These are phyloP conservation scores for Ogataea pignaliae DNA, from an alignment of 805 yeast species.

Conservation along the genomic window DNA sequence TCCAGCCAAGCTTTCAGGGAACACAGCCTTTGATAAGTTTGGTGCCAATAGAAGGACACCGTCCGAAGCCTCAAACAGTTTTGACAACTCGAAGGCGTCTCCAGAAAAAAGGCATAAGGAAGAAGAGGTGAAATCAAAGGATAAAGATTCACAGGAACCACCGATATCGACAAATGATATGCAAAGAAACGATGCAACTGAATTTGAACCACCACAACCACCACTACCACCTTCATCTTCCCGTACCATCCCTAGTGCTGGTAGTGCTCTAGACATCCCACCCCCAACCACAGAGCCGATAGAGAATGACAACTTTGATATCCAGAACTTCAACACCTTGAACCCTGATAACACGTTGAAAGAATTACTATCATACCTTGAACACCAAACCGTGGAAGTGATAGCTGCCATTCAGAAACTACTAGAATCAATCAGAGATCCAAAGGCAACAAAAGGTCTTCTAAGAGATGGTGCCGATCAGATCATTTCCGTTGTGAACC, in stretches of 20 bases:
- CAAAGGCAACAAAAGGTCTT: constrained; percentile 71
- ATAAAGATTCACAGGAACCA: no score
- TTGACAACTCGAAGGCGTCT: no score
- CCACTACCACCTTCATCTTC: constrained; percentile 8
- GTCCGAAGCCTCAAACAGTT: no score
- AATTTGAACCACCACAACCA: neutral
- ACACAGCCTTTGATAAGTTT: constrained; percentile 27
- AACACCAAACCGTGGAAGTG: constrained; percentile 90
- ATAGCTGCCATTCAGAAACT: constrained; percentile 84
- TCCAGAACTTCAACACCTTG: constrained; percentile 72
- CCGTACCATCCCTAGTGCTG: constrained; percentile 19
- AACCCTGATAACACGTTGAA: constrained; percentile 87
- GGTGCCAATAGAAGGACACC: constrained; percentile 25
- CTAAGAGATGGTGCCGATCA: constrained; percentile 68
- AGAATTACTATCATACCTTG: constrained; percentile 78
- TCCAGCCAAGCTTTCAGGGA: constrained; percentile 13
- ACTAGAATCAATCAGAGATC: constrained; percentile 69
- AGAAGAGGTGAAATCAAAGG: neutral
- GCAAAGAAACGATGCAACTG: constrained; percentile 1
- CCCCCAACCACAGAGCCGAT: constrained; percentile 13
- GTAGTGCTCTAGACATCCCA: constrained; percentile 16
- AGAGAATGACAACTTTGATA: constrained; percentile 43
- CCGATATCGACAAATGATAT: no score
- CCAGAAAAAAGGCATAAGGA: neutral
- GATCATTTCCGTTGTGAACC: constrained; percentile 73